These are phyloP conservation scores for Coniochaeta sp. DNA, from an alignment of 2,329 filamentous ascomycete genomes.

Conservation along the genomic window DNA sequence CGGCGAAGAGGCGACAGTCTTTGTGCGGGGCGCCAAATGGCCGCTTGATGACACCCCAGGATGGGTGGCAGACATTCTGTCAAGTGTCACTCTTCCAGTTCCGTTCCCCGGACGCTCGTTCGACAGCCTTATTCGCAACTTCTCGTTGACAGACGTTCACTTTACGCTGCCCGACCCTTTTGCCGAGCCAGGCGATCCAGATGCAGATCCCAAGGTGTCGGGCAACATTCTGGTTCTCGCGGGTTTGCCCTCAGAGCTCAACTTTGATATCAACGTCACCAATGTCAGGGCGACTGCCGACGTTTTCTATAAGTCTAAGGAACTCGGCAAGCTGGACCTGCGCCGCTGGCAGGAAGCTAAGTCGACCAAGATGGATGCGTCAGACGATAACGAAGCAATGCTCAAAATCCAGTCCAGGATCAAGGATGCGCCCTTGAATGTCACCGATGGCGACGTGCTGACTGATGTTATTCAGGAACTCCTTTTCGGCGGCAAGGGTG, in stretches of 20 bases:
- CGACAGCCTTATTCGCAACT: slow-evolving; percentile 78
- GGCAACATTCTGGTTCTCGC: slow-evolving; percentile 76
- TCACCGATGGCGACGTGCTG: slow-evolving; percentile 75
- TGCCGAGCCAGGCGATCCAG: slow-evolving; percentile 66
- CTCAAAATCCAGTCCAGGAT: slow-evolving; percentile 72
- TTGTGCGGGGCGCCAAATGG: slow-evolving; percentile 69
- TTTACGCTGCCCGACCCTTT: slow-evolving; percentile 78
- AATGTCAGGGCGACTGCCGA: slow-evolving; percentile 70
- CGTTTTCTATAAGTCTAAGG: slow-evolving; percentile 68
- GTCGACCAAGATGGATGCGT: slow-evolving; percentile 59
- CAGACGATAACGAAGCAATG: slow-evolving; percentile 48
- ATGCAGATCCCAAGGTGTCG: slow-evolving; percentile 70
- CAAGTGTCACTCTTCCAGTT: slow-evolving; percentile 74
- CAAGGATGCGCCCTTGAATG: slow-evolving; percentile 69
- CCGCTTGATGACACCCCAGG: slow-evolving; percentile 61
- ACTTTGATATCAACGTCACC: slow-evolving; percentile 73
- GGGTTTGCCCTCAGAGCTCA: slow-evolving; percentile 74
- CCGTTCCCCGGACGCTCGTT: slow-evolving; percentile 77
- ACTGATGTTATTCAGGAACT: slow-evolving; percentile 73
- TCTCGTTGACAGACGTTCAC: slow-evolving; percentile 76
- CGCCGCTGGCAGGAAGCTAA: slow-evolving; percentile 77
- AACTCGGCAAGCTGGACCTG: slow-evolving; percentile 76
- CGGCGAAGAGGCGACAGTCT: slow-evolving; percentile 70
- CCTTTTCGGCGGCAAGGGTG: slow-evolving; percentile 62
- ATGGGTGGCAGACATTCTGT: slow-evolving; percentile 77